Conservation (phyloP, 73 alveolate genomes). For the Paramecium tetraurelia region DNA sequence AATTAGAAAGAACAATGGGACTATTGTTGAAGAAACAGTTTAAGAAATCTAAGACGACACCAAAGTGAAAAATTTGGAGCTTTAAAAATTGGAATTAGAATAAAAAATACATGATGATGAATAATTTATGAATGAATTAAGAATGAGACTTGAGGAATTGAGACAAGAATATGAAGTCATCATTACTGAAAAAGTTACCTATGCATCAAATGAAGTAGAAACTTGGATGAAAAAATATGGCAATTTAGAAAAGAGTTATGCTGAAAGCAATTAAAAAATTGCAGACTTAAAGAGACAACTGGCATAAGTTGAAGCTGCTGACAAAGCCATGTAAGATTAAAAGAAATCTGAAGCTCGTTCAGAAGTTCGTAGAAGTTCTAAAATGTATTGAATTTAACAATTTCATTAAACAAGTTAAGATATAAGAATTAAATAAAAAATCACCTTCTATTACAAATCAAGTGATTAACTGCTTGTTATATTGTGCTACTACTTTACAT, state of each 20-base stretch:
- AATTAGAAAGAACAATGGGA: background rate
- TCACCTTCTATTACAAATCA: background rate
- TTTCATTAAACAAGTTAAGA: background rate
- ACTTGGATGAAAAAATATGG: slow-evolving; percentile 32
- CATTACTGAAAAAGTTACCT: background rate
- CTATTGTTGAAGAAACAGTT: slow-evolving; percentile 5
- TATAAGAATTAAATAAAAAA: background rate
- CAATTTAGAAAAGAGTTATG: background rate
- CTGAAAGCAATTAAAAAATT: background rate
- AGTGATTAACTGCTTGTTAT: background rate
- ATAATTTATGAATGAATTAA: background rate
- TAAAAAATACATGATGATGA: background rate
- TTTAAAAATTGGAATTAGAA: background rate
- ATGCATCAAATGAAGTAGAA: slow-evolving; percentile 38
- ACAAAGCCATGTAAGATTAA: background rate
- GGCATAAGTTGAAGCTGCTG: background rate
- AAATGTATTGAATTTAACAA: background rate
- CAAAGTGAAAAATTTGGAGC: background rate
- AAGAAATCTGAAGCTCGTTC: background rate
- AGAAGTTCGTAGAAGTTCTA: slow-evolving; percentile 17
- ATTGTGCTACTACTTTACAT: background rate
- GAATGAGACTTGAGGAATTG: background rate
- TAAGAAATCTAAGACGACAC: slow-evolving; percentile 23
- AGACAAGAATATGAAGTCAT: background rate
- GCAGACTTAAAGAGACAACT: background rate